These are phyloP conservation scores for Fagopyrum tataricum DNA, from an alignment of 148 eudicot genomes.

Conservation along the genomic window DNA sequence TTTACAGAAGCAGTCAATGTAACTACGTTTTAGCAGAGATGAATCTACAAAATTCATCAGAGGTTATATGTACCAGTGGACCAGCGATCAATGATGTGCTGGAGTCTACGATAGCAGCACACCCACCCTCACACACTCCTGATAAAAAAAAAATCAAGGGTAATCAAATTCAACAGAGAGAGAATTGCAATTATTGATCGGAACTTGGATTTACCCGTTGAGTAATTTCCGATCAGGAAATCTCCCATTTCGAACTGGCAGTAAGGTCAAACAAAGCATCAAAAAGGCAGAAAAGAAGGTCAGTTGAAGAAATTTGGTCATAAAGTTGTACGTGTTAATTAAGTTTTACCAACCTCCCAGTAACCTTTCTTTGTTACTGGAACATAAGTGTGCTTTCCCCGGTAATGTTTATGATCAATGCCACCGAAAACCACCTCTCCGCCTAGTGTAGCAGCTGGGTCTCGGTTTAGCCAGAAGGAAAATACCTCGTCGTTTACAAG, in stretches of 20 bases:
- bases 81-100: constrained; percentile 84
- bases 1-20: background rate
- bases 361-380: constrained; percentile 72
- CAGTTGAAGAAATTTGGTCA: background rate
- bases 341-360: constrained; percentile 59
- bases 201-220: constrained; percentile 47
- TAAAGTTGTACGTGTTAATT: background rate
- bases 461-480: constrained; percentile 84
- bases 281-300: background rate
- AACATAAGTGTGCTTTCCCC: constrained; percentile 68
- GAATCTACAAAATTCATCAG: background rate
- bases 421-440: constrained; percentile 87
- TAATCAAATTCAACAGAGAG: background rate
- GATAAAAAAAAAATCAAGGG: background rate
- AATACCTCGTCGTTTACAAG: constrained; percentile 54
- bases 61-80: constrained; percentile 47
- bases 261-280: background rate
- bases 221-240: constrained; percentile 49
- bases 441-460: constrained; percentile 54
- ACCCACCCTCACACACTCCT: constrained; percentile 74
- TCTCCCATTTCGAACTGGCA: constrained; percentile 77
- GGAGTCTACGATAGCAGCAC: constrained; percentile 82
- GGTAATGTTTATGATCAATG: constrained; percentile 65
- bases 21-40: background rate
- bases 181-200: background rate